Evolutionary conservation across 805 yeast species (phyloP), one percentile per base, ranked within the genome.

Genomic region (Yamadazyma nakazawae): DNA sequence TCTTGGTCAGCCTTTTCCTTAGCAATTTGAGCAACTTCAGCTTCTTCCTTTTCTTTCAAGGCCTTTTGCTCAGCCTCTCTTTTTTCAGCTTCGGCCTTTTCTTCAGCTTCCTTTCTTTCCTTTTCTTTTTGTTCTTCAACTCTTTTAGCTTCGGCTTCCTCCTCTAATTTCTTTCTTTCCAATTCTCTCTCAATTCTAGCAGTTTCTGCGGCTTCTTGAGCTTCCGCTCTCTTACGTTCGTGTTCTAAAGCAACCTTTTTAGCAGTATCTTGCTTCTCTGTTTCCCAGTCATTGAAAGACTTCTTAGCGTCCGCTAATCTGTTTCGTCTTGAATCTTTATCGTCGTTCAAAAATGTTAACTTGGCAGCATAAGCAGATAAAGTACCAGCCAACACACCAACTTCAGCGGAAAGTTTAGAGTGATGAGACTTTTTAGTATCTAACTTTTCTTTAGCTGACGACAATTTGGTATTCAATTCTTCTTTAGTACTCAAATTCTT

Each of bases 341-440:
- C 79, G 34, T 63, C 44, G 35, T 61, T 60, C 54, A 78, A 64
- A 30, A 60, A 48, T 12, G 62, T 54, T 48, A 78, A 63, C 51
- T 74, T 74, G 26, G 77, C 64, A 21, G 72, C 62, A 55, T 74
- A 79, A 2, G 76, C 73, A 37, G 68, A 70, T 19, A 78, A 66
- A 40, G 72, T 66, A 9, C 66, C 61, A 32, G 69, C 67, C 50
- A 79, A 63, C 16, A 65, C 61, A 37, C 69, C 73, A 41, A 78
- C 72, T 56, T 78, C 82, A 13, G 66, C 67, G 7, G 62, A 54
- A 46, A 78, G 62, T 28, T 57, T 59, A 26, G 58, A 64, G 47
- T 73, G 74, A 16, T 57, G 52, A n/a, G 57, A 60, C 51, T 73
- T 68, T 57, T 70, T 67, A 28, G 65, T 62, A 17, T 64, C 67